Conservation (phyloP, 441 rosid genomes). For the Pelargonium myrrhifolium region DNA sequence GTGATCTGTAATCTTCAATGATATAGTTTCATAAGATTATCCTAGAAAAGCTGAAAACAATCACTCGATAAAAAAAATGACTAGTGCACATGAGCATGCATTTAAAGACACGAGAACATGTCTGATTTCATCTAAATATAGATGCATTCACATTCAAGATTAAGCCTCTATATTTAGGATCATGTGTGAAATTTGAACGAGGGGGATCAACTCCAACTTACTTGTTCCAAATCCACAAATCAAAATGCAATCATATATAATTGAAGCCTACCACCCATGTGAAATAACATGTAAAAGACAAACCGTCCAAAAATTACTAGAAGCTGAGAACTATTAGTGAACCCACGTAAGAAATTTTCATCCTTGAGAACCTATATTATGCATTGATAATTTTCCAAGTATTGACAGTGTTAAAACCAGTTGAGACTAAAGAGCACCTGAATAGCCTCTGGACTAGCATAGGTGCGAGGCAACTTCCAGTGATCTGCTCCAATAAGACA, state of each 20-base stretch:
- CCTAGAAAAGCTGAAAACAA: neutral
- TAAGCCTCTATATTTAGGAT: no score
- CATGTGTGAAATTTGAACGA: no score
- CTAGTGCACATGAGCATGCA: neutral
- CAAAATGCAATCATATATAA: neutral
- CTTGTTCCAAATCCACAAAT: neutral
- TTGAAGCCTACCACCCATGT: neutral
- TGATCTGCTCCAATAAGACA: constrained; percentile 98
- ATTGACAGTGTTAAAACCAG: neutral
- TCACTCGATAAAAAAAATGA: neutral
- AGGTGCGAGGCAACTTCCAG: constrained; percentile 87
- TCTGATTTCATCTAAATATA: no score
- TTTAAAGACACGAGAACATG: neutral
- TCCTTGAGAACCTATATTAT: neutral
- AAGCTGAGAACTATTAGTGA: neutral
- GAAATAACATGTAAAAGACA: neutral
- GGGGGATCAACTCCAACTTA: neutral
- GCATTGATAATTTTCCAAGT: neutral
- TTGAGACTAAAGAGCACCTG: constrained; percentile 45
- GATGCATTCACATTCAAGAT: no score
- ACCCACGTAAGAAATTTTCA: neutral
- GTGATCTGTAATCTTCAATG: no score
- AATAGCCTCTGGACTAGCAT: constrained; percentile 85
- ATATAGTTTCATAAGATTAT: neutral
- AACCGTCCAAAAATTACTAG: neutral